Evolutionary conservation across 2,329 filamentous ascomycete species (phyloP), one percentile per base, ranked within the genome.

Genomic region (Claviceps sp.): DNA sequence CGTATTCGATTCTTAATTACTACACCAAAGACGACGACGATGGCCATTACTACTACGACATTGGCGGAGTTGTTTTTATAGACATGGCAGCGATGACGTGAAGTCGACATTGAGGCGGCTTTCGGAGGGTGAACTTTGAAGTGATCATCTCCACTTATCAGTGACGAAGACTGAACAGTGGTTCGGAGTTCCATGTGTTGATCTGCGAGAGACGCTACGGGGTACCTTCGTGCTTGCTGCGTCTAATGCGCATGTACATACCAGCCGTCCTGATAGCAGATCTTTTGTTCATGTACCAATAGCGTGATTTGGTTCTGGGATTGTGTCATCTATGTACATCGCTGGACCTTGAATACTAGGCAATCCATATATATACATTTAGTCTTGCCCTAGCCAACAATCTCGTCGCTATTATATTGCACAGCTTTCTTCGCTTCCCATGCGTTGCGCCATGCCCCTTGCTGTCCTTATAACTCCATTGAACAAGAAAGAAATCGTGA

Each of bases 291-390:
- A 34, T 50, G 38, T 47, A 50, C 37, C 47, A 46, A 44, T 48
- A 30, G 44, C 30, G 22, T 41, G 11, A 53, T 20, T 14, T 20
- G 18, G 45, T 26, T 24, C n/a, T 49, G 14, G 14, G 14, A 24
- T 43, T 50, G 20, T 47, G 37, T 43, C 30, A 51, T 48, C 13
- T 45, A 51, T 48, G 38, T 38, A 48, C 50, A 48, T 38, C 20
- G 50, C 26, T 20, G 11, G n/a, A 40, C 9, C 30, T 46, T 22
- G 34, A 43, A 50, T 34, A 46, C 42, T 40, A 40, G 42, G 16
- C 8, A 46, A 30, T 22, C 30, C 30, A 34, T 34, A 34, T 51
- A 26, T 48, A 22, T 40, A 37, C 48, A 53, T 37, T 24, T 40
- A 50, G 7, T 47, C 37, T n/a, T 43, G 26, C 24, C 44, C 5